Evolutionary conservation across 495 filamentous ascomycete genomes (phyloP).

Genomic region (Pyronema domesticum): DNA sequence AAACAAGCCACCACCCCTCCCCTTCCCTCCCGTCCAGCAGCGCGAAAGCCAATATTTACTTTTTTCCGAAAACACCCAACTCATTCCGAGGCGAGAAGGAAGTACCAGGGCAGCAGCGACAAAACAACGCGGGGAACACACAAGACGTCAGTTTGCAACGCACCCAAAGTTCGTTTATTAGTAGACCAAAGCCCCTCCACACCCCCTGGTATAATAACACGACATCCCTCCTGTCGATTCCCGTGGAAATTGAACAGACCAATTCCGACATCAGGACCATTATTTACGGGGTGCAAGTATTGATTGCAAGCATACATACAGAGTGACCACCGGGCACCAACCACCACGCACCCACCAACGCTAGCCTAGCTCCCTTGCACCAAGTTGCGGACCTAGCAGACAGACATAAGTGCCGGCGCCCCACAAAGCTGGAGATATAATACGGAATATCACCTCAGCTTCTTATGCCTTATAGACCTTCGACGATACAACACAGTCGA

Average conservation of each 20-base stretch:
- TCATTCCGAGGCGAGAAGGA: neutral
- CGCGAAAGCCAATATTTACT: neutral
- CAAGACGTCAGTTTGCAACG: neutral
- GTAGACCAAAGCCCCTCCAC: neutral
- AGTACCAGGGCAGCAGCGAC: neutral
- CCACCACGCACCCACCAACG: neutral
- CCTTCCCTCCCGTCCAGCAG: neutral
- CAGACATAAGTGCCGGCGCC: too few species aligned
- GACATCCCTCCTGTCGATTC: neutral
- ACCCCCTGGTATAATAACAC: neutral
- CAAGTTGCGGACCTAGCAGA: too few species aligned
- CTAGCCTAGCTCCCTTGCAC: too few species aligned
- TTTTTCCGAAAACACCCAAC: slow-evolving; percentile 1
- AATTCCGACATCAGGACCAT: neutral
- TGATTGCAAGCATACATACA: neutral
- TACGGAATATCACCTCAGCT: neutral
- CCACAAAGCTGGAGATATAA: neutral
- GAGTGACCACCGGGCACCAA: neutral
- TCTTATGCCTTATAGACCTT: slow-evolving; percentile 2
- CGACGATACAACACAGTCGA: neutral
- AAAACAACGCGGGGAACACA: neutral
- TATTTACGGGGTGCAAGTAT: neutral
- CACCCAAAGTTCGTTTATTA: neutral
- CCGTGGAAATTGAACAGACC: neutral
- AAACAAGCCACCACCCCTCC: neutral